A percentile compares a stretch with the other conserved stretches of the same genome.
phyloP scores from a whole-genome alignment of 768 basidiomycete genomes.

The Leccinum aurantiacum region DNA sequence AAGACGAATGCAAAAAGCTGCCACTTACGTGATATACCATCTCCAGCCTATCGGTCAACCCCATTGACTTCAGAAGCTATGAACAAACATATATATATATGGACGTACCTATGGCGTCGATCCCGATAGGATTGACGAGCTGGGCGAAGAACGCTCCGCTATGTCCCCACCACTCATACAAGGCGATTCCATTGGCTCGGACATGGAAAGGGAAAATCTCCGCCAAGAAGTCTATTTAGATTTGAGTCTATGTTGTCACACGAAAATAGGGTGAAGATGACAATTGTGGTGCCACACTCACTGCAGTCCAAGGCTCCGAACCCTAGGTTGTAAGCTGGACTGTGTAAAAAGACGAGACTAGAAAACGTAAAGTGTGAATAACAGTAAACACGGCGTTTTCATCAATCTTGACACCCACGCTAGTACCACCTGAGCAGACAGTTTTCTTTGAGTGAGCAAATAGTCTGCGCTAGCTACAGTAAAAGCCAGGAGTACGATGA shows the following conservation, averaged over 20 bases:
- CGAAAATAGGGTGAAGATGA: neutral
- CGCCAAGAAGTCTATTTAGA: neutral
- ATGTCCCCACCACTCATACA: neutral
- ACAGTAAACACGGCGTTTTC: neutral
- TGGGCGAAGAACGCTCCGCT: neutral
- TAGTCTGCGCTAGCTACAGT: neutral
- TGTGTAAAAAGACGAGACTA: neutral
- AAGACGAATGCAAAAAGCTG: neutral
- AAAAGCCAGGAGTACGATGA: neutral
- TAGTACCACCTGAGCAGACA: neutral
- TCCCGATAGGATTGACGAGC: neutral
- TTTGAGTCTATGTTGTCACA: neutral
- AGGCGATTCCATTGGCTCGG: neutral
- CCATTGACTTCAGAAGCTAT: neutral
- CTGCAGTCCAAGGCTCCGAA: neutral
- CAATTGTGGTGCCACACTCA: neutral
- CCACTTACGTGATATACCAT: neutral
- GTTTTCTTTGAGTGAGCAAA: neutral
- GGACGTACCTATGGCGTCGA: neutral
- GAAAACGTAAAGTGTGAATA: neutral
- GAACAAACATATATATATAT: neutral
- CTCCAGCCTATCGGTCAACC: neutral
- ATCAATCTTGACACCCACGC: neutral
- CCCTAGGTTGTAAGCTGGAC: neutral
- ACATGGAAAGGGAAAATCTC: neutral